Conservation (phyloP, 345 rosid species). For the Dipteronia sinensis region DNA sequence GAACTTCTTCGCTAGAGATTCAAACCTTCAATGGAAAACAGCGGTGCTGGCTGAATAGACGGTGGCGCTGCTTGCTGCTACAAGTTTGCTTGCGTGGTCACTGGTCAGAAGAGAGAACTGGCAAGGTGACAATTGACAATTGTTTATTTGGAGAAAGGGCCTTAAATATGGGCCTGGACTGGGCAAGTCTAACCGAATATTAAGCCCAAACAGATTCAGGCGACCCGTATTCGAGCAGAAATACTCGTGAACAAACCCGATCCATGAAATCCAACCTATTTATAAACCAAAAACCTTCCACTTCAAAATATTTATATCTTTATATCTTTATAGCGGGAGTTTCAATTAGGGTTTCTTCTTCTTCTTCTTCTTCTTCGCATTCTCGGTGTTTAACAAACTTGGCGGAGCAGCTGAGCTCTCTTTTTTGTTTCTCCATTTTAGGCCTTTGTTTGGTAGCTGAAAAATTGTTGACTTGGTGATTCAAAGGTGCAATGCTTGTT, state of each 20-base stretch:
- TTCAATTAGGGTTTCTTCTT: neutral
- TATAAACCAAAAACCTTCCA: constrained; percentile 33
- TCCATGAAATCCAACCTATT: constrained; percentile 27
- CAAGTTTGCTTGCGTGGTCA: too few relatives aligned
- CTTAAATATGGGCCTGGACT: too few relatives aligned
- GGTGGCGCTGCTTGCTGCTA: too few relatives aligned
- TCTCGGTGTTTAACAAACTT: neutral
- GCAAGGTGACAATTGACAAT: too few relatives aligned
- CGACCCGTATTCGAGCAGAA: neutral
- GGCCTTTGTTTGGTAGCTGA: neutral
- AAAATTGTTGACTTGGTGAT: neutral
- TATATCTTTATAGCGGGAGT: neutral
- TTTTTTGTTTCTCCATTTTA: neutral
- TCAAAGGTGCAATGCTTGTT: neutral
- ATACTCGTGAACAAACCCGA: neutral
- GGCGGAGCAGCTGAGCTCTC: neutral
- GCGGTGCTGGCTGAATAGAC: too few relatives aligned
- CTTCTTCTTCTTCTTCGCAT: neutral
- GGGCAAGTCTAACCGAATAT: too few relatives aligned
- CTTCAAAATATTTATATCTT: neutral
- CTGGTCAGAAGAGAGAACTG: too few relatives aligned
- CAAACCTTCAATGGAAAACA: too few relatives aligned
- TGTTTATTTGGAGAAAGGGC: too few relatives aligned
- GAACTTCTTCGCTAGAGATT: too few relatives aligned
- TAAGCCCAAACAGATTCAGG: too few relatives aligned